Conservation (phyloP, 768 basidiomycete species). For the Psilocybe cubensis region DNA sequence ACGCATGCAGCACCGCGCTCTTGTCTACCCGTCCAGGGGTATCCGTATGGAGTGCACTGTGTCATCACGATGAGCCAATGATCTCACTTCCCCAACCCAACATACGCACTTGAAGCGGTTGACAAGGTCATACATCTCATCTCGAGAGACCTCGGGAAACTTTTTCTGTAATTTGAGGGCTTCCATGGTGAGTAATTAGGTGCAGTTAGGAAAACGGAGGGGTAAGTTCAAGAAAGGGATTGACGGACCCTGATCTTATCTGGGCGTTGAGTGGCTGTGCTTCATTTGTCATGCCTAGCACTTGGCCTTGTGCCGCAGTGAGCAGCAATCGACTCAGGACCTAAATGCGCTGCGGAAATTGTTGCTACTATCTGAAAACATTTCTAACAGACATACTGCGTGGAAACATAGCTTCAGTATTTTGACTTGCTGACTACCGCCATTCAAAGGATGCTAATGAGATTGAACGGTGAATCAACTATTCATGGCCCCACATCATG, state of each 20-base stretch:
- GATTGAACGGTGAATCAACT: too few species aligned
- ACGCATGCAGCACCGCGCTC: constrained; percentile 72
- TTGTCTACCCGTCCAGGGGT: constrained; percentile 86
- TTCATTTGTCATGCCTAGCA: not conserved
- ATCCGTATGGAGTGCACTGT: constrained; percentile 75
- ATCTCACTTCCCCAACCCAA: constrained; percentile 8
- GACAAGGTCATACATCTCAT: constrained; percentile 95
- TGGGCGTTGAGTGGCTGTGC: not conserved
- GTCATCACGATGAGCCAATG: constrained; percentile 15
- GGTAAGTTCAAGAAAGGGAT: not conserved
- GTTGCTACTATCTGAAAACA: too few species aligned
- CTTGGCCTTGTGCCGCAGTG: not conserved
- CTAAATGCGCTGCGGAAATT: too few species aligned
- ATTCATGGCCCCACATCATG: too few species aligned
- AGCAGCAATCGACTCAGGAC: not conserved
- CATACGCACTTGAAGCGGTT: constrained; percentile 91
- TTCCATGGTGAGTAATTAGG: constrained; percentile 56
- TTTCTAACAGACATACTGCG: too few species aligned
- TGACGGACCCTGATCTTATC: constrained; percentile 2
- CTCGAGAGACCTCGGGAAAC: constrained; percentile 87
- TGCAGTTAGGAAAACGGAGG: not conserved
- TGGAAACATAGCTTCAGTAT: too few species aligned
- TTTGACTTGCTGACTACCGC: too few species aligned
- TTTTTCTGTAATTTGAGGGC: constrained; percentile 89
- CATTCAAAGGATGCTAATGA: too few species aligned